Conservation (phyloP, 352 stramenopile species). For the Globisporangium heterothallicum region DNA sequence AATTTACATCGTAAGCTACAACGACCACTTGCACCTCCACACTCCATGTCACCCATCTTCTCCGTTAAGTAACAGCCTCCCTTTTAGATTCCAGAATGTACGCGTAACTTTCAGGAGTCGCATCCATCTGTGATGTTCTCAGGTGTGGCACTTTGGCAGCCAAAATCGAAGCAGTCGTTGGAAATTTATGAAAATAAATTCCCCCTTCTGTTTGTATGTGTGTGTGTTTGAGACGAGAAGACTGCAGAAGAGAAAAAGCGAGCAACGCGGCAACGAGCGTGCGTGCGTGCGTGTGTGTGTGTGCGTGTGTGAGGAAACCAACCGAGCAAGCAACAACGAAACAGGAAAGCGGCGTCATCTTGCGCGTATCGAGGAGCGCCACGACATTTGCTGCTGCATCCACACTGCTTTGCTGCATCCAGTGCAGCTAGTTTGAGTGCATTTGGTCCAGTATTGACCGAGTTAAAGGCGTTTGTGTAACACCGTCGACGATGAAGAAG, state of each 20-base stretch:
- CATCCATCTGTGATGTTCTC: neutral
- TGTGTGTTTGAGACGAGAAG: neutral
- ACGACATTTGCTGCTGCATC: neutral
- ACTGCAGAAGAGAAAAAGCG: neutral
- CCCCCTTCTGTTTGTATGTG: neutral
- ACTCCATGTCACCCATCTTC: too few relatives aligned
- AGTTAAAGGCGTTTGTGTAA: neutral
- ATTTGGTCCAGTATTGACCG: neutral
- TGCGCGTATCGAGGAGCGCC: neutral
- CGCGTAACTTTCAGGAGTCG: neutral
- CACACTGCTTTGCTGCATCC: neutral
- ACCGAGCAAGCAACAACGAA: neutral
- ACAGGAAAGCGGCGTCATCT: neutral
- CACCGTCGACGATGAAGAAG: conserved; percentile 18
- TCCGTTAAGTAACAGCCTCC: too few relatives aligned
- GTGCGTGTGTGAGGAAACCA: too few relatives aligned
- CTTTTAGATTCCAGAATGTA: too few relatives aligned
- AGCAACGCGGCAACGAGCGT: neutral
- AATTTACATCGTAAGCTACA: neutral
- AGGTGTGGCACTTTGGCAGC: neutral
- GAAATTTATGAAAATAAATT: neutral
- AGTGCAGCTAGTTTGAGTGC: neutral
- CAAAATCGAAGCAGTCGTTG: neutral
- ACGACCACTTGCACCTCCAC: too few relatives aligned
- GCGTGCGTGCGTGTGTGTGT: neutral